Evolutionary conservation across 768 basidiomycete genomes (phyloP).

Genomic region (Cubamyces sp.): DNA sequence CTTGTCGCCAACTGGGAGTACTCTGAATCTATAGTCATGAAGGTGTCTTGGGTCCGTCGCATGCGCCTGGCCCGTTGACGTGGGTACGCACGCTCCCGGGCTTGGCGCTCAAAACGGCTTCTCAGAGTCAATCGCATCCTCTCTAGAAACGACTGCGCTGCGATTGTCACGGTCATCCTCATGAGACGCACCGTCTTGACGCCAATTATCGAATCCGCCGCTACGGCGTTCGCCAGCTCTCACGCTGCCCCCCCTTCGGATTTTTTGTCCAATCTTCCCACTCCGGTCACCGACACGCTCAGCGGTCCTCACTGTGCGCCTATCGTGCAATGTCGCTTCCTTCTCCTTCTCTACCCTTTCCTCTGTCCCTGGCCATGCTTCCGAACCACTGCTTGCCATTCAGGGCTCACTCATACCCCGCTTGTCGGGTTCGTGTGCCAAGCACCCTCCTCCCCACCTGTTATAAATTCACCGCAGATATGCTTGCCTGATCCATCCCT

Average conservation of each 20-base stretch:
- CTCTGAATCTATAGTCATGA: too few species aligned
- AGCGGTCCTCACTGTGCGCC: conserved; percentile 14
- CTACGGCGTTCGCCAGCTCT: conserved; percentile 15
- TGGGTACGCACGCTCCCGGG: conserved; percentile 7
- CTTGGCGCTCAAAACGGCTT: conserved; percentile 12
- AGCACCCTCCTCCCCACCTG: conserved; percentile 4
- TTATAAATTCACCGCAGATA: conserved; percentile 20
- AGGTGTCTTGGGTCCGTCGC: conserved; percentile 17
- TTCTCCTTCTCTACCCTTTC: conserved; percentile 21
- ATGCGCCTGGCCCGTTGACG: conserved; percentile 5
- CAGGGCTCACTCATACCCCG: not conserved
- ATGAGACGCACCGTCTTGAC: not conserved
- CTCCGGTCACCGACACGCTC: conserved; percentile 14
- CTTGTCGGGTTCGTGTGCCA: conserved; percentile 18
- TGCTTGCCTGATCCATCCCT: conserved; percentile 14
- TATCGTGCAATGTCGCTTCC: conserved; percentile 17
- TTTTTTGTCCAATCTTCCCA: conserved; percentile 14
- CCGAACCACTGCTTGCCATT: conserved; percentile 11
- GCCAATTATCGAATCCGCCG: conserved; percentile 10
- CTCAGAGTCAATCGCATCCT: conserved; percentile 13
- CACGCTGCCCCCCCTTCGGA: conserved; percentile 3
- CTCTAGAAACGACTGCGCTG: conserved; percentile 2
- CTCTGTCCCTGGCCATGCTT: conserved; percentile 11
- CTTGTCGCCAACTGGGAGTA: conserved; percentile 3
- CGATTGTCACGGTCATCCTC: conserved; percentile 3